Evolutionary conservation across 2,329 filamentous ascomycete species (phyloP).

Genomic region (Metarhizium humberi): DNA sequence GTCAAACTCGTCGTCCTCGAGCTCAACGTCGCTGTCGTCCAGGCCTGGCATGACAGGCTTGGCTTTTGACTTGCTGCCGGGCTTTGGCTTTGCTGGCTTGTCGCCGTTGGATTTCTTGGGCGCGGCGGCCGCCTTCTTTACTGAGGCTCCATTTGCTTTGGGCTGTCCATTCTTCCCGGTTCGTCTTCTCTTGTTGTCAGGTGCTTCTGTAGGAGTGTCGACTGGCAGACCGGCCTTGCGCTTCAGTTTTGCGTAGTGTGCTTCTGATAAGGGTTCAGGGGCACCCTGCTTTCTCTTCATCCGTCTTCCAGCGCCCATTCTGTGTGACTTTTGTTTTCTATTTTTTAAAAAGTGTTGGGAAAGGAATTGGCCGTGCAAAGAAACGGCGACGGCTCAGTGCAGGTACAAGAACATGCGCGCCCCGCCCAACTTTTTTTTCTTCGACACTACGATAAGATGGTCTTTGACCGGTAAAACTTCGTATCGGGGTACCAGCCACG

Average conservation of each 20-base stretch:
- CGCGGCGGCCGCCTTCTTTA: conserved; percentile 10
- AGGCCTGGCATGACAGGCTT: conserved; percentile 27
- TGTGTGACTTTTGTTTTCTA: conserved; percentile 19
- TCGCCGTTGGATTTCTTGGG: conserved; percentile 20
- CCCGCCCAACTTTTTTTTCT: conserved; percentile 30
- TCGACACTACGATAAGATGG: conserved; percentile 10
- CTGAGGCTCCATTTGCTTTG: conserved; percentile 12
- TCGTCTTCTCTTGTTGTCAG: conserved; percentile 11
- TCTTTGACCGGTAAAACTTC: conserved; percentile 23
- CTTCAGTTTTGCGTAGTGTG: conserved; percentile 69
- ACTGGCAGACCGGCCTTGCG: conserved; percentile 70
- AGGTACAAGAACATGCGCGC: conserved; percentile 7
- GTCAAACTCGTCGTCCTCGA: conserved; percentile 28
- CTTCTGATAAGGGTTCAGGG: conserved; percentile 74
- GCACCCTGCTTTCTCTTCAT: conserved; percentile 87
- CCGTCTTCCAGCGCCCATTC: conserved; percentile 81
- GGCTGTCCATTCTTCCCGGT: conserved; percentile 13
- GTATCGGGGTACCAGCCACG: conserved; percentile 15
- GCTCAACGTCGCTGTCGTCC: conserved; percentile 37
- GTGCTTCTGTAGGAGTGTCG: conserved; percentile 39
- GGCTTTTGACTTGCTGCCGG: conserved; percentile 23
- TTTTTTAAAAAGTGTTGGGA: conserved; percentile 6
- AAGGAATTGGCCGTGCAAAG: conserved; percentile 5
- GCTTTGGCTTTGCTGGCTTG: conserved; percentile 23
- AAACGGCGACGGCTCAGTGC: neutral